Evolutionary conservation across 768 basidiomycete genomes (phyloP).

Genomic region (Calvatia gigantea): DNA sequence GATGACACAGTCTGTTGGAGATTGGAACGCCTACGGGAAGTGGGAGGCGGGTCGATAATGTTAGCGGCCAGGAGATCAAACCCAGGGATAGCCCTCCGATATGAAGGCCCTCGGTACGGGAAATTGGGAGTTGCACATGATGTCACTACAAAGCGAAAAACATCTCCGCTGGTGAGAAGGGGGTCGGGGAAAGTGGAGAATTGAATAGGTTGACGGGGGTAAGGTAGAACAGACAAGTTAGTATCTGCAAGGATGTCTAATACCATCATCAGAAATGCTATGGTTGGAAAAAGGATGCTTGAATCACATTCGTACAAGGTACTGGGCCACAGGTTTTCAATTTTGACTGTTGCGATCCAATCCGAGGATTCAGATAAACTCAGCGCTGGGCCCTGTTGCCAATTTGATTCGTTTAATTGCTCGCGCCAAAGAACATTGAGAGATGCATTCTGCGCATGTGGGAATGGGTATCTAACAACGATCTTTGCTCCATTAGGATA

Average conservation of each 20-base stretch:
- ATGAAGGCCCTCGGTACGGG: constrained; percentile 58
- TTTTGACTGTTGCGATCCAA: constrained; percentile 53
- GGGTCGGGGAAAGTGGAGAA: constrained; percentile 80
- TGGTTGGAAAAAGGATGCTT: not conserved
- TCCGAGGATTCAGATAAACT: constrained; percentile 42
- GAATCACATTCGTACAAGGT: constrained; percentile 68
- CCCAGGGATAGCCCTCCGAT: constrained; percentile 53
- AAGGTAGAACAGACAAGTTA: constrained; percentile 46
- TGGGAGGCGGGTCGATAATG: constrained; percentile 38
- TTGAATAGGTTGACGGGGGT: constrained; percentile 44
- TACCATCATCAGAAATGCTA: not conserved
- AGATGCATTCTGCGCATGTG: constrained; percentile 27
- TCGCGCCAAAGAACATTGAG: constrained; percentile 47
- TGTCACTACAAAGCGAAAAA: constrained; percentile 67
- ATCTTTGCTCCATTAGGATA: constrained; percentile 63
- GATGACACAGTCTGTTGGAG: not conserved
- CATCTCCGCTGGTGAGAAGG: constrained; percentile 44
- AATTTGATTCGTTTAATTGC: constrained; percentile 26
- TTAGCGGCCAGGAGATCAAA: constrained; percentile 63
- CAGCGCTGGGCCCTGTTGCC: constrained; percentile 55
- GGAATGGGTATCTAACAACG: constrained; percentile 53
- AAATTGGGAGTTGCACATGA: constrained; percentile 72
- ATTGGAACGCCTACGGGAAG: constrained; percentile 4
- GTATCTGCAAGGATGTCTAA: constrained; percentile 41
- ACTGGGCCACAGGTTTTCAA: constrained; percentile 63